These are phyloP conservation scores for Clathrospora elynae DNA, from an alignment of 2,329 filamentous ascomycete genomes.

Conservation along the genomic window DNA sequence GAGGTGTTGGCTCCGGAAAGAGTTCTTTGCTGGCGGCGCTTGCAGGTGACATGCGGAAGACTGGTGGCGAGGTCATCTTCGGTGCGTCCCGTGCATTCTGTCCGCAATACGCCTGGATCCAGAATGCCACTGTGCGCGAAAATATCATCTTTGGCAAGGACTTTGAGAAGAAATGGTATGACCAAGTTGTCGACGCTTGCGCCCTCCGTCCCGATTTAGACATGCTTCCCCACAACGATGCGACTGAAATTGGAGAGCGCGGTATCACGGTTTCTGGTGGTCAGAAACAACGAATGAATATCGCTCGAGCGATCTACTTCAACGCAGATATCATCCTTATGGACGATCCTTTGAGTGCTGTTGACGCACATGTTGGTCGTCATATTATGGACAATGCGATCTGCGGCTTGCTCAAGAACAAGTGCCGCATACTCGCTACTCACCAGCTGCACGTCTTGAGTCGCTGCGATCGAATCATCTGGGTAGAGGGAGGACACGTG, in stretches of 20 bases:
- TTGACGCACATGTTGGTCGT: slow-evolving; percentile 64
- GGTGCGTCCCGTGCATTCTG: slow-evolving; percentile 87
- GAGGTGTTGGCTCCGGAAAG: slow-evolving; percentile 87
- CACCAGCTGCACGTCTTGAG: slow-evolving; percentile 93
- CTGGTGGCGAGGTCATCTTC: slow-evolving; percentile 71
- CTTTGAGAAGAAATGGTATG: slow-evolving; percentile 75
- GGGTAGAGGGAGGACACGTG: slow-evolving; percentile 86
- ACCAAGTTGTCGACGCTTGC: slow-evolving; percentile 82
- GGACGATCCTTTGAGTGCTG: slow-evolving; percentile 66
- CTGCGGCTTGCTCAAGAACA: slow-evolving; percentile 82
- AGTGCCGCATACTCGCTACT: slow-evolving; percentile 88
- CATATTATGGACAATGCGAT: slow-evolving; percentile 94
- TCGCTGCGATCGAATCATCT: slow-evolving; percentile 88
- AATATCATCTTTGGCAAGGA: slow-evolving; percentile 91
- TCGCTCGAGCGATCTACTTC: slow-evolving; percentile 77
- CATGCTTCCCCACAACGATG: slow-evolving; percentile 87
- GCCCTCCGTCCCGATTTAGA: slow-evolving; percentile 84
- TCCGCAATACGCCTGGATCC: slow-evolving; percentile 97
- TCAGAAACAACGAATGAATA: slow-evolving; percentile 93
- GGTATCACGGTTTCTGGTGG: slow-evolving; percentile 95
- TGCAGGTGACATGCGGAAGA: slow-evolving; percentile 92
- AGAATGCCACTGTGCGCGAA: slow-evolving; percentile 83
- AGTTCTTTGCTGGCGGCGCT: slow-evolving; percentile 85
- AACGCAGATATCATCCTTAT: slow-evolving; percentile 66
- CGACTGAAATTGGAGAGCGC: slow-evolving; percentile 91